Evolutionary conservation across 257 asterid genomes (phyloP).

Genomic region (Salvia splendens): DNA sequence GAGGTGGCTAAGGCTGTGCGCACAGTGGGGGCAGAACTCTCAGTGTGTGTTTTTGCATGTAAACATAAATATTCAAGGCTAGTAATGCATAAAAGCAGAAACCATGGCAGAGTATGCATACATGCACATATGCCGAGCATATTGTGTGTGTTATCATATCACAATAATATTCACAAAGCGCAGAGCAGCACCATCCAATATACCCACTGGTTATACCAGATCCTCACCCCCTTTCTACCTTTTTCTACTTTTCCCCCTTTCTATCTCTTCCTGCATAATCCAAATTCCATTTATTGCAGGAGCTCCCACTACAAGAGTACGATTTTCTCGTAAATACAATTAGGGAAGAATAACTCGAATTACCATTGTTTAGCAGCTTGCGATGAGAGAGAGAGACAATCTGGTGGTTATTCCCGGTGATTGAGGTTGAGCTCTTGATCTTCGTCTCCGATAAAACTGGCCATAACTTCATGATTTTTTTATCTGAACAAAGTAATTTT

Average conservation of each 20-base stretch:
- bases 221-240: slow-evolving; percentile 15
- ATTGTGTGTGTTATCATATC: slow-evolving; percentile 34
- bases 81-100: slow-evolving; percentile 24
- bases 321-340: background rate
- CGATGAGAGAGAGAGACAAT: slow-evolving; percentile 33
- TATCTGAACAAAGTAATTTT: slow-evolving; percentile 26
- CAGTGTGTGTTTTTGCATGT: slow-evolving; percentile 38
- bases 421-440: slow-evolving; percentile 22
- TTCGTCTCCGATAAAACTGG: slow-evolving; percentile 22
- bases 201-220: slow-evolving; percentile 29
- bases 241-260: background rate
- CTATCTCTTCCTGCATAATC: slow-evolving; percentile 19
- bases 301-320: slow-evolving; percentile 9
- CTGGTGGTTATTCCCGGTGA: slow-evolving; percentile 16
- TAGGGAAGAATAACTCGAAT: background rate
- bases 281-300: slow-evolving; percentile 26
- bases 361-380: slow-evolving; percentile 51
- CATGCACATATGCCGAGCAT: slow-evolving; percentile 29
- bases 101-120: slow-evolving; percentile 27
- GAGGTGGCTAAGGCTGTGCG: slow-evolving; percentile 36
- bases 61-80: slow-evolving; percentile 31
- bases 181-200: background rate
- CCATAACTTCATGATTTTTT: slow-evolving; percentile 16
- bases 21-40: slow-evolving; percentile 41
- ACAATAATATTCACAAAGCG: slow-evolving; percentile 13